phyloP scores from a whole-genome alignment of 129 eudicot species.

The carrot (Daucus carota) region DH1_v3.0 NC_030384.2:47069501-47070000 shows the following conservation, averaged over 20 bases:
- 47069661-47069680: conserved; percentile 32
- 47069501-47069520: not conserved
- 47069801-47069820: not conserved
- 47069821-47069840: not conserved
- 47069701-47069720: not conserved
- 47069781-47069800: not conserved
- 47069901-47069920: not conserved
- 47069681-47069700: conserved; percentile 4
- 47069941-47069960: not conserved
- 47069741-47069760: not conserved
- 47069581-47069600: not conserved
- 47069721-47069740: not conserved
- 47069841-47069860: not conserved
- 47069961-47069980: not conserved
- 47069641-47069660: conserved; percentile 53
- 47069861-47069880: not conserved
- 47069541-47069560: conserved; percentile 1
- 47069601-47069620: not conserved
- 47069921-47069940: conserved; percentile 13
- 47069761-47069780: not conserved
- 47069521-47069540: not conserved
- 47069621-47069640: conserved; percentile 62
- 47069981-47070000: not conserved
- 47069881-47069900: not conserved
- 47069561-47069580: conserved; percentile 3